phyloP scores from a whole-genome alignment of 2,329 filamentous ascomycete genomes.

The Paracoccidioides lutzii region DNA sequence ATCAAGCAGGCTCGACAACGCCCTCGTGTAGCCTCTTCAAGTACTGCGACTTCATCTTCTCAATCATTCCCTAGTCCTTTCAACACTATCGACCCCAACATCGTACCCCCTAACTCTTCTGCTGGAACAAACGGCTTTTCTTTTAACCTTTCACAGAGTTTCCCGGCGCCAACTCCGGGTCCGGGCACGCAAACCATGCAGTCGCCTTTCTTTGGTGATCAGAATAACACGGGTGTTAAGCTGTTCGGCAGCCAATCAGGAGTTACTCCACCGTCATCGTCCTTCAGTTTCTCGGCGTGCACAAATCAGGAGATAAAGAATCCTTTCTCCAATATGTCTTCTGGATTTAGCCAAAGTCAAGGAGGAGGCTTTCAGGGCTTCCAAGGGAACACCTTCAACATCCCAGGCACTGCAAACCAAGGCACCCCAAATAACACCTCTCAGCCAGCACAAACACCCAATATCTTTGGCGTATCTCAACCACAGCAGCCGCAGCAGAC shows the following conservation, averaged over 20 bases:
- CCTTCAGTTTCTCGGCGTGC: slow-evolving; percentile 23
- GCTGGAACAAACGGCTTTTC: slow-evolving; percentile 18
- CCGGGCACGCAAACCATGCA: slow-evolving; percentile 15
- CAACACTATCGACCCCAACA: slow-evolving; percentile 19
- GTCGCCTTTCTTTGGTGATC: slow-evolving; percentile 18
- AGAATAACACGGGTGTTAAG: slow-evolving; percentile 10
- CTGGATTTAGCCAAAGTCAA: slow-evolving; percentile 13
- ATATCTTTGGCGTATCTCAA: slow-evolving; percentile 8
- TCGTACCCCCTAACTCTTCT: slow-evolving; percentile 14
- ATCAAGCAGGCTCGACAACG: slow-evolving; percentile 22
- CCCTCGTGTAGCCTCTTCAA: slow-evolving; percentile 14
- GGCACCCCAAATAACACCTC: slow-evolving; percentile 2
- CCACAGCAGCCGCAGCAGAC: slow-evolving; percentile 1
- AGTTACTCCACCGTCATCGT: slow-evolving; percentile 13
- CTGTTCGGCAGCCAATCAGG: slow-evolving; percentile 9
- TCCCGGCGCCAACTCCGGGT: slow-evolving; percentile 18
- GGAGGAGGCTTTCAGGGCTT: slow-evolving; percentile 19
- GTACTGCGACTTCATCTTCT: slow-evolving; percentile 7
- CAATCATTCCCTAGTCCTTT: slow-evolving; percentile 19
- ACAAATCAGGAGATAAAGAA: slow-evolving; percentile 18
- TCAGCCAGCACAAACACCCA: slow-evolving; percentile 2
- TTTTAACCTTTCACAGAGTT: slow-evolving; percentile 27
- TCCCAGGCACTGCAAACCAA: slow-evolving; percentile 14
- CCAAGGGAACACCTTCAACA: slow-evolving; percentile 22
- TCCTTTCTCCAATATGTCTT: slow-evolving; percentile 24